These are phyloP conservation scores for Jamesozyma lodderae DNA, from an alignment of 805 yeast genomes.

Conservation along the genomic window DNA sequence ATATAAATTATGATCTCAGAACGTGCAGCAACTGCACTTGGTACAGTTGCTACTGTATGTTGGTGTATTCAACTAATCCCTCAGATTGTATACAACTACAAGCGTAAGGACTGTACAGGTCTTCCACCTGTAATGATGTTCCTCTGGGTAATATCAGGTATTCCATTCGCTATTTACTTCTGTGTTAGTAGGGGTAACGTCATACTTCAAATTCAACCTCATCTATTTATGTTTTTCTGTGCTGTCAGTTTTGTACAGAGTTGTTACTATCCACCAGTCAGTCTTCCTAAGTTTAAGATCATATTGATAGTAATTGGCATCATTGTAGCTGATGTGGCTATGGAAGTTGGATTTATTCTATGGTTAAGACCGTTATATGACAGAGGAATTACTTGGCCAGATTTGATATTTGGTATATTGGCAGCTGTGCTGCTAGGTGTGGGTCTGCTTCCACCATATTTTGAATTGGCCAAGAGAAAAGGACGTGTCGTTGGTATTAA, in stretches of 20 bases:
- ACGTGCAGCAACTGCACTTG: constrained; percentile 53
- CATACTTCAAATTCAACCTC: constrained; percentile 82
- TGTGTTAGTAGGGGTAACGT: constrained; percentile 59
- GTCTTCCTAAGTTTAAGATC: constrained; percentile 31
- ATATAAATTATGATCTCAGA: constrained; percentile 7
- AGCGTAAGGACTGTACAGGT: constrained; percentile 73
- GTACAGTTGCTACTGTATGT: constrained; percentile 79
- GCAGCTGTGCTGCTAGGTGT: constrained; percentile 68
- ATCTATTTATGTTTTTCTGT: constrained; percentile 65
- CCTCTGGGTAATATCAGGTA: constrained; percentile 69
- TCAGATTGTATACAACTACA: constrained; percentile 68
- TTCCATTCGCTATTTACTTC: constrained; percentile 84
- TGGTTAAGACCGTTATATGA: constrained; percentile 53
- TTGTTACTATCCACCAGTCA: constrained; percentile 64
- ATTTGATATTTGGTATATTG: constrained; percentile 65
- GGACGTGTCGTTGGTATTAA: constrained; percentile 89
- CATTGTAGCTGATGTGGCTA: constrained; percentile 40
- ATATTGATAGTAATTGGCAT: constrained; percentile 31
- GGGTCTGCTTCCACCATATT: constrained; percentile 85
- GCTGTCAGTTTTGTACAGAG: constrained; percentile 59
- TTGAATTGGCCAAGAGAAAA: constrained; percentile 65
- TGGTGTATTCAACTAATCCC: constrained; percentile 93
- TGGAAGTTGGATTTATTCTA: constrained; percentile 62
- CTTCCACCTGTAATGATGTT: constrained; percentile 83
- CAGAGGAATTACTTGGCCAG: constrained; percentile 61